Evolutionary conservation across 805 yeast genomes (phyloP).

Genomic region (Nakazawaea laoshanensis): DNA sequence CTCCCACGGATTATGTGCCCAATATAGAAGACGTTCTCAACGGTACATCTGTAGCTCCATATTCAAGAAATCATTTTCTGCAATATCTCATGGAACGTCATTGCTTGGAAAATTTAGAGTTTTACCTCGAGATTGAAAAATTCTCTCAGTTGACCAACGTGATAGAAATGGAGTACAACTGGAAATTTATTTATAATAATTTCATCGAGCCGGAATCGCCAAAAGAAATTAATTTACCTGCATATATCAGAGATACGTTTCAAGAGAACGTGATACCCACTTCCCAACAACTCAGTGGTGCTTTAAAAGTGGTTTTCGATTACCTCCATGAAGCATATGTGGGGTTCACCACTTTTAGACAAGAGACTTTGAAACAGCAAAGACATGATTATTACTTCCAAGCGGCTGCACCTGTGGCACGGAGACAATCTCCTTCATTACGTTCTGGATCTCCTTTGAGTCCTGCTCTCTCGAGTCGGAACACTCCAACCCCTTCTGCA

Average conservation of each 20-base stretch:
- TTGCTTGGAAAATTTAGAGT: constrained; percentile 26
- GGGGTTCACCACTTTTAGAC: constrained; percentile 16
- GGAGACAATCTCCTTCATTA: background rate
- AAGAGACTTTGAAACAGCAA: background rate
- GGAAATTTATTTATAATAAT: constrained; percentile 18
- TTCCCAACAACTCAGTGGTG: constrained; percentile 11
- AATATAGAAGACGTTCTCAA: constrained; percentile 18
- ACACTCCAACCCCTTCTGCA: background rate
- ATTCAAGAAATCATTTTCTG: constrained; percentile 19
- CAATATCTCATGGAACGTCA: constrained; percentile 21
- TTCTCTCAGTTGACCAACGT: constrained; percentile 12
- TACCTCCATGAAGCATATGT: constrained; percentile 21
- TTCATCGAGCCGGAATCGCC: constrained; percentile 19
- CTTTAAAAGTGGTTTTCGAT: constrained; percentile 16
- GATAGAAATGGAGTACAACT: constrained; percentile 12
- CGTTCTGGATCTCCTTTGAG: constrained; percentile 9
- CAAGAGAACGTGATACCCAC: constrained; percentile 15
- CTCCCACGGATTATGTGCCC: constrained; percentile 14
- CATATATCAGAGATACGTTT: constrained; percentile 15
- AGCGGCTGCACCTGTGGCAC: background rate
- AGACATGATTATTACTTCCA: background rate
- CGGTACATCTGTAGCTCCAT: constrained; percentile 16
- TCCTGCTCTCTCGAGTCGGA: constrained; percentile 5
- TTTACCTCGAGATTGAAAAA: constrained; percentile 18
- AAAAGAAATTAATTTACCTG: constrained; percentile 25